Base-by-base conservation (phyloP, 129 eudicot genomes). In the Oenanthe sinensis region DNA sequence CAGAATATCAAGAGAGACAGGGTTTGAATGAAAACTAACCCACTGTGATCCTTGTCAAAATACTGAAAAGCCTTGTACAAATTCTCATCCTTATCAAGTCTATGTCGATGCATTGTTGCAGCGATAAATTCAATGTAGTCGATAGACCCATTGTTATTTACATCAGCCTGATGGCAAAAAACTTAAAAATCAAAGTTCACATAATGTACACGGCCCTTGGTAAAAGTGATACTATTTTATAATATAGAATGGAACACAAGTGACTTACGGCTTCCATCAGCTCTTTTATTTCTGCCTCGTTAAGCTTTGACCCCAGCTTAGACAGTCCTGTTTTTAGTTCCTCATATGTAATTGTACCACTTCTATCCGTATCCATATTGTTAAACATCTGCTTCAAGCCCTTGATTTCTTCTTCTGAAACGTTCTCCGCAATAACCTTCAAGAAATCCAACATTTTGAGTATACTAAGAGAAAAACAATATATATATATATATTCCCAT, bases 101-200 rank as follows among this genome's bases (percentile, higher is more conserved):
- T 90, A 78, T 87, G 97, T 39, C 96, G 90, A 79, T 92, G 97
- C 97, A 92, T 92, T 7, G 97, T 92, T 10, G 96, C 97, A 1
- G 97, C 84, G 24, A 92, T 84, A 50, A 92, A 92, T 69, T 92
- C 96, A 10, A 83, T 81, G 83, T 92, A 92, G 81, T 92, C 97
- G 24, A 92, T 92, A 48, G 87, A 83, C 46, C 92, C 97, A 77
- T 75, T 85, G 67, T 86, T 85, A 70, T 92, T 96, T 48, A 89
- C 91, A 70, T 92, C 96, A 69, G 97, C 95, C 97, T 91, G 79
- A 36, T 42, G 62, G 48, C 71, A 48, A 20, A 79, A 49, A 54
- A 13, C 60, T 44, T 48, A 48, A 48, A 48, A 48, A 48, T 48
- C 54, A 48, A 14, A 45, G 15, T 65, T 49, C 3, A 11, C 19